Evolutionary conservation across 2,329 filamentous ascomycete species (phyloP), one percentile per base, ranked within the genome.

Genomic region (Verticillium dahliae): DNA sequence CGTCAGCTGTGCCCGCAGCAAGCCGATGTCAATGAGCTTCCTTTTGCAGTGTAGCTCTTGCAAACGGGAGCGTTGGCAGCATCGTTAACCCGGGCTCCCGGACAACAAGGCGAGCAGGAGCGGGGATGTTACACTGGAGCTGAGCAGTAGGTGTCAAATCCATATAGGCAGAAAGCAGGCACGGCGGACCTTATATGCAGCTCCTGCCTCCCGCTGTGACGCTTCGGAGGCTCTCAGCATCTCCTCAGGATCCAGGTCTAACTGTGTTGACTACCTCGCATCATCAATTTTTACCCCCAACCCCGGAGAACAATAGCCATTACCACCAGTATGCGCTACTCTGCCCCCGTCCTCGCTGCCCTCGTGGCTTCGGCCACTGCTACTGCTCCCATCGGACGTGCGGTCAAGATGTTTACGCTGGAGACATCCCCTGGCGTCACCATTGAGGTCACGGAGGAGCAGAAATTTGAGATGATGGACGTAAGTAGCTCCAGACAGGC

Each of bases 391-490:
- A 56, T 62, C 11, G 60, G 50, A 45, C 63, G 60, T n/a, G 56
- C 60, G 27, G 60, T 62, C 54, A 66, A 64, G 59, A 35, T 68
- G 33, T 68, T 59, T 61, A 67, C 66, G 2, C 64, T 69, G 10
- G 67, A 69, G 61, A 60, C 58, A 7, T 66, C 65, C 2, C 67
- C 67, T 1, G 67, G 67, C 18, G 58, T 65, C 58, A 64, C 62
- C 5, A 60, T 66, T n/a, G 65, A 63, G n/a, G 67, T 69, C 41
- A 67, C 66, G 6, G 67, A 69, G 39, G 67, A 69, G 45, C 63
- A 68, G 61, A 69, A 69, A 58, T 68, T 67, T 62, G 34, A 65
- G 35, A 63, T 69, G 63, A 68, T 67, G 56, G 67, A 68, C 45
- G 67, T 69, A 45, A 1, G 67, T 59, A n/a, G 22, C 31, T 41